phyloP scores from a whole-genome alignment of 2,329 filamentous ascomycete species.

The Monosporascus sp. region DNA sequence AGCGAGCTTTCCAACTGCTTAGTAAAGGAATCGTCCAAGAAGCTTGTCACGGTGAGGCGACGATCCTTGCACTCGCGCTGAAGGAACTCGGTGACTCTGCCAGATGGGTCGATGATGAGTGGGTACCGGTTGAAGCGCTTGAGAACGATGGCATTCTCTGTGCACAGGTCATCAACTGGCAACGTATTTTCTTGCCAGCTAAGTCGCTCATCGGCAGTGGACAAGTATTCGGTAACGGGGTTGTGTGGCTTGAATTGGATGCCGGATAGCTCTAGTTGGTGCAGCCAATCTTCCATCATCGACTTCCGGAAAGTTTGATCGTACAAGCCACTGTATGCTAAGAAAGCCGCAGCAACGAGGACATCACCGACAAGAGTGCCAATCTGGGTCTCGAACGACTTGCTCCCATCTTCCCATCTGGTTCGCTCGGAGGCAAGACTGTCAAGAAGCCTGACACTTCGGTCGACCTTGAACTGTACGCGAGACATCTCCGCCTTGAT shows the following conservation, averaged over 20 bases:
- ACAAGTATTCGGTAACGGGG: constrained; percentile 92
- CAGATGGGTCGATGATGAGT: constrained; percentile 95
- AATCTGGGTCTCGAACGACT: constrained; percentile 96
- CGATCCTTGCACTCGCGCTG: constrained; percentile 92
- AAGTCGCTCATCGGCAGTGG: constrained; percentile 89
- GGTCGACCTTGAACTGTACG: constrained; percentile 96
- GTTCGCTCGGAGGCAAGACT: constrained; percentile 89
- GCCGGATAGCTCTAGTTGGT: constrained; percentile 89
- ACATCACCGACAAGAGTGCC: constrained; percentile 94
- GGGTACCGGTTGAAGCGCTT: constrained; percentile 98
- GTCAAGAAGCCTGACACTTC: constrained; percentile 89
- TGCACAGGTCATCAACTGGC: constrained; percentile 95
- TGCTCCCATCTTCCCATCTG: constrained; percentile 96
- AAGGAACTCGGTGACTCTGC: constrained; percentile 88
- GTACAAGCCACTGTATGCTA: constrained; percentile 94
- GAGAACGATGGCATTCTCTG: constrained; percentile 95
- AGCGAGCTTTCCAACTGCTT: constrained; percentile 97
- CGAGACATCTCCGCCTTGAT: constrained; percentile 97
- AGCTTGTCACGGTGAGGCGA: constrained; percentile 92
- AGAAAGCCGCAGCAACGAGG: constrained; percentile 90
- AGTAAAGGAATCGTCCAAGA: constrained; percentile 95
- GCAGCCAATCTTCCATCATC: constrained; percentile 96
- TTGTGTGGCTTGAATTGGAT: constrained; percentile 91
- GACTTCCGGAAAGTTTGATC: constrained; percentile 97
- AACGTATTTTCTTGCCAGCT: constrained; percentile 92